phyloP scores from a whole-genome alignment of 495 filamentous ascomycete species.

The Hypoxylon lenormandii region DNA sequence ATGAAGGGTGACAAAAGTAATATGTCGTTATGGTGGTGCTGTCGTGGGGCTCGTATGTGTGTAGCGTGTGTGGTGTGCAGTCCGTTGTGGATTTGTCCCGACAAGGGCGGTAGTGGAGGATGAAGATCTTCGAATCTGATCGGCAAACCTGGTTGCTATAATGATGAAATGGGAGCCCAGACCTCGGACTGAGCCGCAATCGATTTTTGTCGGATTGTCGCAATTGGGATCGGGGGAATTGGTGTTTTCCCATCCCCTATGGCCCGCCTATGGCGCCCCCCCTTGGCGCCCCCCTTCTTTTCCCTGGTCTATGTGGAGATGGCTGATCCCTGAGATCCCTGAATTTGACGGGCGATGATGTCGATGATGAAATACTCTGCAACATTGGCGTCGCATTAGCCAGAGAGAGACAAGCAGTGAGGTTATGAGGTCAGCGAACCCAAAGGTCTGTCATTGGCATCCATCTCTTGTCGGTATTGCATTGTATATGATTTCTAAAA shows the following conservation, averaged over 20 bases:
- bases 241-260: conserved; percentile 45
- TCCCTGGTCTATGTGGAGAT: conserved; percentile 43
- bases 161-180: conserved; percentile 48
- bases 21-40: conserved; percentile 11
- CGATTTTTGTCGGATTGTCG: conserved; percentile 49
- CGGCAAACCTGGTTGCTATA: conserved; percentile 42
- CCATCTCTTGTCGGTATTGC: background rate
- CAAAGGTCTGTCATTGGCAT: background rate
- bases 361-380: conserved; percentile 10
- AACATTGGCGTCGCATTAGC: conserved; percentile 39
- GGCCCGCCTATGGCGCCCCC: background rate
- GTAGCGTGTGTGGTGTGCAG: conserved; percentile 7
- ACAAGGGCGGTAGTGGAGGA: conserved; percentile 38
- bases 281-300: conserved; percentile 7
- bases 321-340: conserved; percentile 40
- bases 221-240: conserved; percentile 52
- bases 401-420: conserved; percentile 11
- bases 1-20: background rate
- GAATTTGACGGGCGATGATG: too few relatives aligned
- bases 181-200: conserved; percentile 53
- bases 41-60: background rate
- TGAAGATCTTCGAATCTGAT: conserved; percentile 47
- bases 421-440: conserved; percentile 35
- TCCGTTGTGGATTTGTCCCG: conserved; percentile 14
- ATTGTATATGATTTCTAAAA: background rate